Percentiles rank a stretch among this genome's conserved stretches.
These are phyloP conservation scores for Syzygium malaccense DNA, from an alignment of 441 rosid genomes.

Conservation along the genomic window DNA sequence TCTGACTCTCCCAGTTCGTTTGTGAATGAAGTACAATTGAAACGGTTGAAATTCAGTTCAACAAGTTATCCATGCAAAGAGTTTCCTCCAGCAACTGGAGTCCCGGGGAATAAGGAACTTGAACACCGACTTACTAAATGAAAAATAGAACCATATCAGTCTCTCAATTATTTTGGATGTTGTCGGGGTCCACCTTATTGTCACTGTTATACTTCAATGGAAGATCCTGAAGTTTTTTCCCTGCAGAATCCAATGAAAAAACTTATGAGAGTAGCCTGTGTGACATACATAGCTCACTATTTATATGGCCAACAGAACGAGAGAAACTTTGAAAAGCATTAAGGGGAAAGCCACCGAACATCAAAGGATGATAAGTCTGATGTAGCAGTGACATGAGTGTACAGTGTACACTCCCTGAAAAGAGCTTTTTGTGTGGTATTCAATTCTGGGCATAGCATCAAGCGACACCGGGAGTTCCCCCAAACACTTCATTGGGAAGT, in stretches of 20 bases:
- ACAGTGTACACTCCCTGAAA: neutral
- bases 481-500: neutral
- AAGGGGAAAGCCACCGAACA: neutral
- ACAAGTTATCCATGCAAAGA: neutral
- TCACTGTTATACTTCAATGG: neutral
- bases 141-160: neutral
- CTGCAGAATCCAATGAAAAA: neutral
- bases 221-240: neutral
- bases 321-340: neutral
- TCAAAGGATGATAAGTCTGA: neutral
- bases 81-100: neutral
- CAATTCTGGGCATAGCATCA: neutral
- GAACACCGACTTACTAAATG: neutral
- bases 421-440: neutral
- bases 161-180: neutral
- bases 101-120: neutral
- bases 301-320: neutral
- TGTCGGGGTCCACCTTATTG: neutral
- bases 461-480: neutral
- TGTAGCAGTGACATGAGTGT: neutral
- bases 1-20: neutral
- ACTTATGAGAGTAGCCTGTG: neutral
- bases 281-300: neutral
- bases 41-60: neutral
- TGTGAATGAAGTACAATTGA: neutral